Conservation (phyloP, 139 green algal genomes). For the Edaphochlamys debaryana region DNA sequence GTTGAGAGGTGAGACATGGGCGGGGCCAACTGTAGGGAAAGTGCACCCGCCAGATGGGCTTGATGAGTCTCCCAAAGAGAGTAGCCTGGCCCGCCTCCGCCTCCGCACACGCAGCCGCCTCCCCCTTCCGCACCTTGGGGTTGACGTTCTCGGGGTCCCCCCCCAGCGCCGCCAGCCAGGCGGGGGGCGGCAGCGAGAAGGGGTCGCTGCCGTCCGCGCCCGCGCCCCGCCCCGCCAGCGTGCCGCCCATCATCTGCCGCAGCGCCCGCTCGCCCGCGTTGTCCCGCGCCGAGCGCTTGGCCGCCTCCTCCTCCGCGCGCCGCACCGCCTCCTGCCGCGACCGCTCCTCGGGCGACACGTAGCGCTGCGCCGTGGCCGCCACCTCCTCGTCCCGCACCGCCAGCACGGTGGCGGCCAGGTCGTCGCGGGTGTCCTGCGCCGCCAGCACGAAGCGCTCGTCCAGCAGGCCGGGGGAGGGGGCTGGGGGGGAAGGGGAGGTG, state of each 20-base stretch:
- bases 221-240: slow-evolving; percentile 37
- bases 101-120: too few species aligned
- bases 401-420: slow-evolving; percentile 21
- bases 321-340: slow-evolving; percentile 6
- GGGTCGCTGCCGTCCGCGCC: slow-evolving; percentile 25
- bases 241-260: slow-evolving; percentile 63
- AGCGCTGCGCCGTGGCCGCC: background rate
- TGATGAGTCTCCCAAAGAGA: too few species aligned
- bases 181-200: slow-evolving; percentile 45
- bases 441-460: slow-evolving; percentile 27
- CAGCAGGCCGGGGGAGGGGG: background rate
- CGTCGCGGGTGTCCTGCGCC: slow-evolving; percentile 33
- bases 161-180: slow-evolving; percentile 55
- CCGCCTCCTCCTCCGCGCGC: slow-evolving; percentile 27
- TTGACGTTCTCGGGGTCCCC: slow-evolving; percentile 36
- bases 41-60: too few species aligned
- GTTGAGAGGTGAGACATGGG: too few species aligned
- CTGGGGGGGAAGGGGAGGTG: too few species aligned
- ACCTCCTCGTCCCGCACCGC: slow-evolving; percentile 54
- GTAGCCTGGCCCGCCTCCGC: too few species aligned
- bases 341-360: slow-evolving; percentile 22
- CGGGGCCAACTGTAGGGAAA: too few species aligned
- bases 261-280: slow-evolving; percentile 51
- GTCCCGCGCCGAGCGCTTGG: slow-evolving; percentile 3
- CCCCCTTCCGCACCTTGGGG: too few species aligned